phyloP scores from a whole-genome alignment of 2,329 filamentous ascomycete species.

The Biscogniauxia mediterranea region DNA sequence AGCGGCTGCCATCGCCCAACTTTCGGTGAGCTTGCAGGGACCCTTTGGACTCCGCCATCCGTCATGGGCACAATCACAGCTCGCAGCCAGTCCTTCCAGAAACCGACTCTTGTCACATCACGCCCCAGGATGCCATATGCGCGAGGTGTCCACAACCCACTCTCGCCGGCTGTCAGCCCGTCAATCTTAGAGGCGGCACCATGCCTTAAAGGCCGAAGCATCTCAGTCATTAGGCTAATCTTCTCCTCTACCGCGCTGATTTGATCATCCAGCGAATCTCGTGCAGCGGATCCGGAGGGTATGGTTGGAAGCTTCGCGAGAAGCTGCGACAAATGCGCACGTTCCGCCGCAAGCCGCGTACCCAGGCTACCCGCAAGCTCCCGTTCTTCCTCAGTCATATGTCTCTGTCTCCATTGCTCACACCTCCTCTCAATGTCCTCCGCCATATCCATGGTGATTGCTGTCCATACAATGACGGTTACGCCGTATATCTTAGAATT shows the following conservation, averaged over 20 bases:
- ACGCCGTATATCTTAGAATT: conserved; percentile 91
- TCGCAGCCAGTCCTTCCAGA: conserved; percentile 99
- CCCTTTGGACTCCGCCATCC: conserved; percentile 76
- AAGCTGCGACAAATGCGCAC: conserved; percentile 85
- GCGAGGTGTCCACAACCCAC: conserved; percentile 90
- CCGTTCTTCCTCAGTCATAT: conserved; percentile 87
- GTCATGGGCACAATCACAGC: conserved; percentile 95
- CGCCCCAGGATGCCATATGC: conserved; percentile 90
- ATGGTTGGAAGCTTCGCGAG: conserved; percentile 79
- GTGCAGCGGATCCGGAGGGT: conserved; percentile 74
- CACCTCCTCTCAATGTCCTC: conserved; percentile 81
- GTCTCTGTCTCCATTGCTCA: conserved; percentile 78
- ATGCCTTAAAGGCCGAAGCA: conserved; percentile 87
- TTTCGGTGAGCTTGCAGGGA: conserved; percentile 84
- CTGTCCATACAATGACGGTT: conserved; percentile 89
- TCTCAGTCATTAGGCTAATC: conserved; percentile 93
- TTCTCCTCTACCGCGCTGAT: conserved; percentile 97
- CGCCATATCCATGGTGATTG: conserved; percentile 76
- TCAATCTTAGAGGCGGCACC: conserved; percentile 97
- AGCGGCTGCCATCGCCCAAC: conserved; percentile 94
- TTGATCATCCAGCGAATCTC: conserved; percentile 86
- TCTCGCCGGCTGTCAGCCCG: conserved; percentile 90
- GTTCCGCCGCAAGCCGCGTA: conserved; percentile 79
- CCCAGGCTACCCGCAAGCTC: conserved; percentile 91
- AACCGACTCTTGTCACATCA: conserved; percentile 77